Percentiles rank a stretch among this genome's conserved stretches.
phyloP scores from a whole-genome alignment of 495 filamentous ascomycete species.

The Lindgomyces ingoldianus region DNA sequence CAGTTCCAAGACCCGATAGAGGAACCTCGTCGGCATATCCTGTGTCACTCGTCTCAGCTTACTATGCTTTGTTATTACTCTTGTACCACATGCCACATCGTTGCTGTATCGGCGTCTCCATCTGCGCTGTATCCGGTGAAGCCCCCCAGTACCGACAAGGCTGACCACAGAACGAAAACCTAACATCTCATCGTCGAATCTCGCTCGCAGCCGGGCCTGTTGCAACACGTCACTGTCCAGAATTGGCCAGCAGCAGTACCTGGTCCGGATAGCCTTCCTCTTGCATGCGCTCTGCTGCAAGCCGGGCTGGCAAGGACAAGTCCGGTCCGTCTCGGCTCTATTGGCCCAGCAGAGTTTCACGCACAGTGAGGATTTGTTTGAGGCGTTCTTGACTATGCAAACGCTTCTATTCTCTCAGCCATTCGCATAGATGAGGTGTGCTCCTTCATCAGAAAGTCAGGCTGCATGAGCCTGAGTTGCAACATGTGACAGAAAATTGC shows the following conservation, averaged over 20 bases:
- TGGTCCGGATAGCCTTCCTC: conserved; percentile 1
- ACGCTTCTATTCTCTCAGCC: not conserved
- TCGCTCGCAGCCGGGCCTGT: not conserved
- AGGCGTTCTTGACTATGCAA: conserved; percentile 18
- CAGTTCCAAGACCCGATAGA: not conserved
- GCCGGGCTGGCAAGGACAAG: not conserved
- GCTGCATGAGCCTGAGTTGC: conserved; percentile 1
- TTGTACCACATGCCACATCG: not conserved
- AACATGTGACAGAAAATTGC: not conserved
- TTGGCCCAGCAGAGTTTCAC: conserved; percentile 6
- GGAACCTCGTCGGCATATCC: not conserved
- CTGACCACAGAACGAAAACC: not conserved
- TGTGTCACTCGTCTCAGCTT: not conserved
- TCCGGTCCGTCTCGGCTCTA: not conserved
- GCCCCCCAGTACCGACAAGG: conserved; percentile 17
- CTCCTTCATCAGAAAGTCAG: conserved; percentile 17
- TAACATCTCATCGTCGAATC: conserved; percentile 1
- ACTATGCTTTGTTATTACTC: not conserved
- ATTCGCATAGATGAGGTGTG: conserved; percentile 4
- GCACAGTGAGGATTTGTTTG: conserved; percentile 2
- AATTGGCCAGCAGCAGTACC: conserved; percentile 2
- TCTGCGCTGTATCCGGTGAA: not conserved
- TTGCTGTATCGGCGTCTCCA: not conserved
- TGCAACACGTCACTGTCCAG: conserved; percentile 1
- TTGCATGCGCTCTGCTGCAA: not conserved